A percentile compares a stretch with the other conserved stretches of the same genome.
Conservation (phyloP, 23 red algal genomes). For the Gracilaria domingensis region DNA sequence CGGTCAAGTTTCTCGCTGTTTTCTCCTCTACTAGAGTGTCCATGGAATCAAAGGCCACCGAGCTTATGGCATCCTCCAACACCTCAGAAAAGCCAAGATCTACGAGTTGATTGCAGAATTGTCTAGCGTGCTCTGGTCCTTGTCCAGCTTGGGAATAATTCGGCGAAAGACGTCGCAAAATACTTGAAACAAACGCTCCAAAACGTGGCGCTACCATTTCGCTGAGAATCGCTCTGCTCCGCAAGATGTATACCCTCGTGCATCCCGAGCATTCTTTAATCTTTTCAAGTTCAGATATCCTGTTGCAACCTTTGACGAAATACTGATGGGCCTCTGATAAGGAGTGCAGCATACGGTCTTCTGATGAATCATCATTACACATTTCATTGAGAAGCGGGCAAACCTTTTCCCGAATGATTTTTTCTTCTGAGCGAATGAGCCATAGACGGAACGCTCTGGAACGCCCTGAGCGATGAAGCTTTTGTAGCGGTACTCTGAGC, state of each 20-base stretch:
- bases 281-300: conserved; percentile 31
- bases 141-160: neutral
- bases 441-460: conserved; percentile 22
- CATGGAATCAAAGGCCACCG: conserved; percentile 63
- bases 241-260: conserved; percentile 10
- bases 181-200: neutral
- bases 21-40: conserved; percentile 39
- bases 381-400: conserved; percentile 5
- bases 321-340: conserved; percentile 8
- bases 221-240: conserved; percentile 24
- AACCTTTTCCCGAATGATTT: conserved; percentile 7
- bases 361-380: neutral
- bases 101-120: conserved; percentile 30
- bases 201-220: neutral
- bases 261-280: conserved; percentile 33
- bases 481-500: conserved; percentile 8
- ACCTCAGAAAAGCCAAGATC: conserved; percentile 60
- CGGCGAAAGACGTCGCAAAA: neutral
- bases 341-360: neutral
- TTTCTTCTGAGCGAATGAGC: conserved; percentile 29
- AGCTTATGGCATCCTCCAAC: conserved; percentile 50
- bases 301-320: conserved; percentile 27
- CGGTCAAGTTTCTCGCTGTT: neutral
- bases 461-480: conserved; percentile 34
- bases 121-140: conserved; percentile 4